Percentiles rank a stretch among this genome's conserved stretches.
Evolutionary conservation across 2,329 filamentous ascomycete genomes (phyloP).

Genomic region (Tolypocladium paradoxum): DNA sequence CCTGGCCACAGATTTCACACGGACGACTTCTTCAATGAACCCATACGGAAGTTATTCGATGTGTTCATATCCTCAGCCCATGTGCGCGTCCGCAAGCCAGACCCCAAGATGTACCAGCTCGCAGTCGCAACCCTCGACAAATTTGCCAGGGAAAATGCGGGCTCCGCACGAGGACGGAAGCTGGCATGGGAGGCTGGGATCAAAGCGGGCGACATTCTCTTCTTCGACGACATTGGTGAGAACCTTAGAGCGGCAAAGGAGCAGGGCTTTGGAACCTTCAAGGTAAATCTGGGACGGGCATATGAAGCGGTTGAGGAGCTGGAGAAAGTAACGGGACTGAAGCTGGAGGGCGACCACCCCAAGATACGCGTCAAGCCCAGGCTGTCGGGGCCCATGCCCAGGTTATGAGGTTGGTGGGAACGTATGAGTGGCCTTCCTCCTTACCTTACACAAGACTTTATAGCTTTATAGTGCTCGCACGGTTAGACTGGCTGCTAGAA

Average conservation of each 20-base stretch:
- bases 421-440: not conserved
- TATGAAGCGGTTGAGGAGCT: conserved; percentile 74
- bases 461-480: not conserved
- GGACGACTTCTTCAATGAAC: conserved; percentile 38
- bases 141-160: conserved; percentile 43
- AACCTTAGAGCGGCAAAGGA: conserved; percentile 74
- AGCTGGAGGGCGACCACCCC: conserved; percentile 45
- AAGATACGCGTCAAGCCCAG: conserved; percentile 34
- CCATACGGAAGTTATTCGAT: conserved; percentile 63
- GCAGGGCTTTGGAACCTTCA: conserved; percentile 71
- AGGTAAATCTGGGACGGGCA: conserved; percentile 68
- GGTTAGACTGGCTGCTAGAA: not conserved
- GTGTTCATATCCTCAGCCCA: conserved; percentile 82
- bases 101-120: conserved; percentile 67
- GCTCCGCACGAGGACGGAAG: conserved; percentile 22
- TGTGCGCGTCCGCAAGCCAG: conserved; percentile 78
- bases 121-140: conserved; percentile 57
- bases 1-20: conserved; percentile 55
- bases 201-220: conserved; percentile 59
- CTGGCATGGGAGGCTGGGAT: conserved; percentile 41
- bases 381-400: conserved; percentile 24
- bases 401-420: conserved; percentile 21
- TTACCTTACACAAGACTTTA: not conserved
- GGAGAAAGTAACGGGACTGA: conserved; percentile 62
- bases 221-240: conserved; percentile 89